phyloP scores from a whole-genome alignment of 305 asterid genomes.

The Fraxinus angustifolia region DNA sequence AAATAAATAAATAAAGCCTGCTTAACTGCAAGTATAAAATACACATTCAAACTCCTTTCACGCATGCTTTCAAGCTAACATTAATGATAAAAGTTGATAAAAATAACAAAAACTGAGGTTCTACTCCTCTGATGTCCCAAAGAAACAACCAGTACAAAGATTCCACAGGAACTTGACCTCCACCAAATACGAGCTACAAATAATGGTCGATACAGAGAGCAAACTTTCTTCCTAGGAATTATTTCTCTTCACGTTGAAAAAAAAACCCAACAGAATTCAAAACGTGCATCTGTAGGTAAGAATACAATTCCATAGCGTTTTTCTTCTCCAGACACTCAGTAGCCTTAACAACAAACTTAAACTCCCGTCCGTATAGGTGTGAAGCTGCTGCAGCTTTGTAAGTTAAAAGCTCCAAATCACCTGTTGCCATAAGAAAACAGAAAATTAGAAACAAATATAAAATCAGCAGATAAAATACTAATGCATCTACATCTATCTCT shows the following conservation, averaged over 20 bases:
- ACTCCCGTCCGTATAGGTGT: conserved; percentile 58
- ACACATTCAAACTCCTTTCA: background rate
- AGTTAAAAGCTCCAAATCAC: conserved; percentile 50
- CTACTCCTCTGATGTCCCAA: too few species aligned
- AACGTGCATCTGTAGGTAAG: conserved; percentile 49
- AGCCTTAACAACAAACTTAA: conserved; percentile 44
- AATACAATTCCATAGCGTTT: conserved; percentile 42
- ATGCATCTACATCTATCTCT: background rate
- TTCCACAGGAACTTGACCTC: too few species aligned
- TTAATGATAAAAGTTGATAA: too few species aligned
- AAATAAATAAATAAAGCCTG: background rate
- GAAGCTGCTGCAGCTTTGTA: conserved; percentile 73
- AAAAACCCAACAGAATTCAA: conserved; percentile 57
- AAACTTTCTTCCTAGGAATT: background rate
- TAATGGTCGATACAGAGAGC: background rate
- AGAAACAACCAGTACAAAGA: too few species aligned
- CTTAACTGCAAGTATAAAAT: background rate
- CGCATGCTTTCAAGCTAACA: too few species aligned
- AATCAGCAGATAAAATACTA: background rate
- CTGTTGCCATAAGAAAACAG: conserved; percentile 25
- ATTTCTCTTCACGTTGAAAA: conserved; percentile 15
- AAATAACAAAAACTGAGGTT: too few species aligned
- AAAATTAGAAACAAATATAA: too few species aligned
- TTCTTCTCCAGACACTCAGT: conserved; percentile 39
- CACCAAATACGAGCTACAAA: background rate